Percentiles rank a stretch among this genome's conserved stretches.
phyloP scores from a whole-genome alignment of 495 filamentous ascomycete species.

The Hypoxylon perforatum region DNA sequence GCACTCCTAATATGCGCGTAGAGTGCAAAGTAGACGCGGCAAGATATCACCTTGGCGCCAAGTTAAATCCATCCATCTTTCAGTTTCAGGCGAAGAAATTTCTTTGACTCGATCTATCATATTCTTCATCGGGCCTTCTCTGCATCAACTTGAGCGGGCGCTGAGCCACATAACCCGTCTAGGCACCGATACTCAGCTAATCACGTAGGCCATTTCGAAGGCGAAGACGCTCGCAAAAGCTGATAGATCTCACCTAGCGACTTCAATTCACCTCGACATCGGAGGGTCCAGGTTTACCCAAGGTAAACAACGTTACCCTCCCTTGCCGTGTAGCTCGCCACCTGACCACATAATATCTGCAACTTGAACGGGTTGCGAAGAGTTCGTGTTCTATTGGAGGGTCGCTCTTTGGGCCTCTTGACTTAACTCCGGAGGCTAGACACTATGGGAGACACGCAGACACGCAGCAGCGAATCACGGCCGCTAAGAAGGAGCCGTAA shows the following conservation, averaged over 20 bases:
- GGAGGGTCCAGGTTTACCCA: neutral
- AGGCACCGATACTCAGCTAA: neutral
- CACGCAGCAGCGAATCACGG: conserved; percentile 13
- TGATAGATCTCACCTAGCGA: too few relatives aligned
- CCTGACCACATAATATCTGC: neutral
- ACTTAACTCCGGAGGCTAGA: neutral
- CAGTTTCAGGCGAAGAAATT: conserved; percentile 7
- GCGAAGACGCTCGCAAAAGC: too few relatives aligned
- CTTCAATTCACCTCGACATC: neutral
- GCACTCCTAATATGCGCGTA: neutral
- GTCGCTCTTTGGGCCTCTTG: conserved; percentile 1
- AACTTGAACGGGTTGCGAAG: conserved; percentile 5
- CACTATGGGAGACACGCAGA: conserved; percentile 6
- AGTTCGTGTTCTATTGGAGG: neutral
- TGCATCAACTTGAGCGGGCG: neutral
- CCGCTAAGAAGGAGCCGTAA: conserved; percentile 23
- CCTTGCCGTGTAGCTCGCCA: neutral
- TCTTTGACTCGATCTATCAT: conserved; percentile 26
- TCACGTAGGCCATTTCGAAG: too few relatives aligned
- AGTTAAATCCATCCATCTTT: conserved; percentile 12
- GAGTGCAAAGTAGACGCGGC: neutral
- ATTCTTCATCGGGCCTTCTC: conserved; percentile 28
- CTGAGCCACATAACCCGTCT: conserved; percentile 8
- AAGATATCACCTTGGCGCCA: conserved; percentile 21
- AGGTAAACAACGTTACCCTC: conserved; percentile 10